Conservation (phyloP, 73 alveolate genomes). For the Diophrys appendiculata region DNA sequence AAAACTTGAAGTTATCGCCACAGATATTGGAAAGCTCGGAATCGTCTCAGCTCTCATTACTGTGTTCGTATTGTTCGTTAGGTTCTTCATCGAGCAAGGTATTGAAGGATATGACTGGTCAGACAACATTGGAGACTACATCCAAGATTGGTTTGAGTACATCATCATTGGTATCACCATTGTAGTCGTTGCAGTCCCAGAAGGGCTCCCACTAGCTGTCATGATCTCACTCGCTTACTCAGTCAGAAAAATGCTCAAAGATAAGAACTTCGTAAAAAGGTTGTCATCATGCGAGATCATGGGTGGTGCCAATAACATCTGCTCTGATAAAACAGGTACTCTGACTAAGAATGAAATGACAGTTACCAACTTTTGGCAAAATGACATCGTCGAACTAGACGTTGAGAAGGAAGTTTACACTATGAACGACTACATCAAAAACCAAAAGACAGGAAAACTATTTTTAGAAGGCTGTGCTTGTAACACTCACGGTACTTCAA, state of each 20-base stretch:
- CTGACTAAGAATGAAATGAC: constrained; percentile 87
- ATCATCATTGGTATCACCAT: constrained; percentile 88
- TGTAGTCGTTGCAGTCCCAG: constrained; percentile 95
- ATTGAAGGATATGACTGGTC: constrained; percentile 44
- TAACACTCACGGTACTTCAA: constrained; percentile 52
- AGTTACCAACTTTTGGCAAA: constrained; percentile 68
- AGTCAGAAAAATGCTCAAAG: constrained; percentile 87
- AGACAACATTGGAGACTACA: constrained; percentile 31
- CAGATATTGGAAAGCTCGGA: constrained; percentile 89
- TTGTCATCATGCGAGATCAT: constrained; percentile 89
- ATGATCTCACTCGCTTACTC: constrained; percentile 90
- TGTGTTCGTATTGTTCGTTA: constrained; percentile 52
- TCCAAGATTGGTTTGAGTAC: constrained; percentile 29
- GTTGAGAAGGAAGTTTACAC: constrained; percentile 27
- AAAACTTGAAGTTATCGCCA: constrained; percentile 87
- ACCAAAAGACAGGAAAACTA: constrained; percentile 13
- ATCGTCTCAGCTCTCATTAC: constrained; percentile 77
- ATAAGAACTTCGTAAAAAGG: constrained; percentile 84
- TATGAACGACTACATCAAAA: constrained; percentile 36
- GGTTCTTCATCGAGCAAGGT: constrained; percentile 48
- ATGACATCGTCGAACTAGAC: constrained; percentile 24
- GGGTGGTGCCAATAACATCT: constrained; percentile 94
- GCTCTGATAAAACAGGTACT: constrained; percentile 96
- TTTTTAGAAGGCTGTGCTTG: constrained; percentile 37
- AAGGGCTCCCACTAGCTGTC: constrained; percentile 96